Evolutionary conservation across 345 rosid genomes (phyloP).

Genomic region (Luvunga scandens): DNA sequence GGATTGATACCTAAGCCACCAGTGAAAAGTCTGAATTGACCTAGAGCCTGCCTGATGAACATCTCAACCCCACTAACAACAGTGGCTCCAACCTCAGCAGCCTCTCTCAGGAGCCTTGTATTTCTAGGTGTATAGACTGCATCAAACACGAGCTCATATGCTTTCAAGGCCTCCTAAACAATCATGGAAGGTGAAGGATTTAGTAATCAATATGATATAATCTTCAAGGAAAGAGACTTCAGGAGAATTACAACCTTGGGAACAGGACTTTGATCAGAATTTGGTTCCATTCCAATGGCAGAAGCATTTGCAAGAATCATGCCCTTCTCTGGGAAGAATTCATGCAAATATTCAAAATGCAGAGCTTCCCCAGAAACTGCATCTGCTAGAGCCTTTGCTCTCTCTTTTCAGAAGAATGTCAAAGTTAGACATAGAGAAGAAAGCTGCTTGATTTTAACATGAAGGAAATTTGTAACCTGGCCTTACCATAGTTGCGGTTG

Average conservation of each 20-base stretch:
- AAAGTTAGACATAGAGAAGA: neutral
- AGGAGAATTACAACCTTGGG: slow-evolving; percentile 9
- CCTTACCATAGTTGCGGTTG: slow-evolving; percentile 26
- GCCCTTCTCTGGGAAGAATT: slow-evolving; percentile 26
- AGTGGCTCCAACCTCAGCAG: slow-evolving; percentile 28
- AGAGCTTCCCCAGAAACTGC: slow-evolving; percentile 37
- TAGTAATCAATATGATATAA: neutral
- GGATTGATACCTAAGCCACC: slow-evolving; percentile 27
- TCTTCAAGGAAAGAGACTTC: neutral
- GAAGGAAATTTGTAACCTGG: neutral
- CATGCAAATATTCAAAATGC: slow-evolving; percentile 18
- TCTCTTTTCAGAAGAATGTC: slow-evolving; percentile 11
- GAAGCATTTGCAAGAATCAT: slow-evolving; percentile 33
- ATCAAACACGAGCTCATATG: slow-evolving; percentile 32
- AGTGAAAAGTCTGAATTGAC: slow-evolving; percentile 32
- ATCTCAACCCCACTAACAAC: slow-evolving; percentile 36
- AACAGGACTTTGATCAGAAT: slow-evolving; percentile 23
- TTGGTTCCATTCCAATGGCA: slow-evolving; percentile 33
- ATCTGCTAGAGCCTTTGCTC: slow-evolving; percentile 28
- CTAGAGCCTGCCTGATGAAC: slow-evolving; percentile 36
- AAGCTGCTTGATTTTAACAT: neutral
- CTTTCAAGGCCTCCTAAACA: slow-evolving; percentile 28
- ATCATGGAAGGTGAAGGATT: slow-evolving; percentile 10
- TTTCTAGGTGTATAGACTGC: slow-evolving; percentile 34
- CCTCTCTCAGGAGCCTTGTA: slow-evolving; percentile 31